These are phyloP conservation scores for Geosmithia morbida DNA, from an alignment of 2,329 filamentous ascomycete genomes.

Conservation along the genomic window DNA sequence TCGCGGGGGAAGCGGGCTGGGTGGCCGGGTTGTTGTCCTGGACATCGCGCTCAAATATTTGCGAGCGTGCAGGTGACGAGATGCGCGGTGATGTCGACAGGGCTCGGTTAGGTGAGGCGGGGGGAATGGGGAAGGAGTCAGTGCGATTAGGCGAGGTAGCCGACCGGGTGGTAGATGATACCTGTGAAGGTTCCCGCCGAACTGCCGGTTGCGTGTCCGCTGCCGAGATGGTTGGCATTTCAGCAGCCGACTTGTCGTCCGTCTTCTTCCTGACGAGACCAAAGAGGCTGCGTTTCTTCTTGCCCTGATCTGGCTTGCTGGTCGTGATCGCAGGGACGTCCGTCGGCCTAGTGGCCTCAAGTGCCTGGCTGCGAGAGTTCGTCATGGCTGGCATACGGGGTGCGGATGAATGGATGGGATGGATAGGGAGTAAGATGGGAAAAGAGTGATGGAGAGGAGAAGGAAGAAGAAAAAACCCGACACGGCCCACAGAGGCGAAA, in stretches of 20 bases:
- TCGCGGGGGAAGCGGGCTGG: slow-evolving; percentile 66
- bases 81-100: slow-evolving; percentile 60
- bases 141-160: slow-evolving; percentile 26
- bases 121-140: slow-evolving; percentile 33
- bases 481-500: not conserved
- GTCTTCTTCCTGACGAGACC: slow-evolving; percentile 48
- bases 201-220: slow-evolving; percentile 11
- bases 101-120: slow-evolving; percentile 51
- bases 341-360: slow-evolving; percentile 16
- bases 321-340: slow-evolving; percentile 13
- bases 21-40: slow-evolving; percentile 54
- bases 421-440: not conserved
- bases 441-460: not conserved
- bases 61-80: slow-evolving; percentile 61
- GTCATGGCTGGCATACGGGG: slow-evolving; percentile 5
- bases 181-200: slow-evolving; percentile 13
- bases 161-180: slow-evolving; percentile 18
- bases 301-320: slow-evolving; percentile 7
- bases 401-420: not conserved
- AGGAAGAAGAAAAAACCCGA: not conserved
- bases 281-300: slow-evolving; percentile 43
- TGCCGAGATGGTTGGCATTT: slow-evolving; percentile 16
- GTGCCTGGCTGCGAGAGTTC: slow-evolving; percentile 11
- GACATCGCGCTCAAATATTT: slow-evolving; percentile 91
- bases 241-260: slow-evolving; percentile 20